phyloP scores from a whole-genome alignment of 2,329 filamentous ascomycete genomes.

The Talaromyces atroroseus region DNA sequence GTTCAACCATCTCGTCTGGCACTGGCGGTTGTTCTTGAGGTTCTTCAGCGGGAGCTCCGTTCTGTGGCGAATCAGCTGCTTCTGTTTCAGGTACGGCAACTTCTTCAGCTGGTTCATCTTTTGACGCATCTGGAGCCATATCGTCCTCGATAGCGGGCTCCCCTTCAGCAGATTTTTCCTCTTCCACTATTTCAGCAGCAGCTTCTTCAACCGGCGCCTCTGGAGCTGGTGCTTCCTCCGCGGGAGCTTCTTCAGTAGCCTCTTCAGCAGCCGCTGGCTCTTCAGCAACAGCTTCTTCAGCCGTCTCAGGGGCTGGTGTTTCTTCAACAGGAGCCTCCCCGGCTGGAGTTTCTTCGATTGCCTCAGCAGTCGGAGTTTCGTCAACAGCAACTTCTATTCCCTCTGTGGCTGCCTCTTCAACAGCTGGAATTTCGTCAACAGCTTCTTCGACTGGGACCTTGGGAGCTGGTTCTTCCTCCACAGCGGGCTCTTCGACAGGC shows the following conservation, averaged over 20 bases:
- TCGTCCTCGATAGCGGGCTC: constrained; percentile 9
- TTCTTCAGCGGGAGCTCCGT: constrained; percentile 16
- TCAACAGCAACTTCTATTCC: constrained; percentile 12
- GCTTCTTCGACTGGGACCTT: constrained; percentile 9
- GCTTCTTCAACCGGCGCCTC: constrained; percentile 18
- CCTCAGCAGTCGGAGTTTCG: constrained; percentile 6
- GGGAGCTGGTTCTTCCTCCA: background rate
- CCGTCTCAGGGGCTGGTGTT: background rate
- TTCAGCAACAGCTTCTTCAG: background rate
- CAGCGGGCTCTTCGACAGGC: constrained; percentile 9
- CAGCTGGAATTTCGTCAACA: constrained; percentile 7
- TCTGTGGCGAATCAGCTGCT: constrained; percentile 4
- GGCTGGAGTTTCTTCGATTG: constrained; percentile 7
- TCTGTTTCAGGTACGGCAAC: background rate
- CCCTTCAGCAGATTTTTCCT: constrained; percentile 14
- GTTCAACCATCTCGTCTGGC: constrained; percentile 8
- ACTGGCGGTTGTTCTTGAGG: constrained; percentile 14
- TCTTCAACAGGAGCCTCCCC: constrained; percentile 13
- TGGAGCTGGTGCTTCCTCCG: constrained; percentile 14
- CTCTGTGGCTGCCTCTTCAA: background rate
- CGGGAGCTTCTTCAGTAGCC: constrained; percentile 17
- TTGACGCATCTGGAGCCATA: constrained; percentile 15
- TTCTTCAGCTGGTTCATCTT: constrained; percentile 12
- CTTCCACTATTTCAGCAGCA: constrained; percentile 13
- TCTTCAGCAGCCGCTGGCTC: background rate